Evolutionary conservation across 164 flowering plant species (phyloP), one percentile per base, ranked within the genome.

Genomic region (Macadamia tetraphylla): DNA sequence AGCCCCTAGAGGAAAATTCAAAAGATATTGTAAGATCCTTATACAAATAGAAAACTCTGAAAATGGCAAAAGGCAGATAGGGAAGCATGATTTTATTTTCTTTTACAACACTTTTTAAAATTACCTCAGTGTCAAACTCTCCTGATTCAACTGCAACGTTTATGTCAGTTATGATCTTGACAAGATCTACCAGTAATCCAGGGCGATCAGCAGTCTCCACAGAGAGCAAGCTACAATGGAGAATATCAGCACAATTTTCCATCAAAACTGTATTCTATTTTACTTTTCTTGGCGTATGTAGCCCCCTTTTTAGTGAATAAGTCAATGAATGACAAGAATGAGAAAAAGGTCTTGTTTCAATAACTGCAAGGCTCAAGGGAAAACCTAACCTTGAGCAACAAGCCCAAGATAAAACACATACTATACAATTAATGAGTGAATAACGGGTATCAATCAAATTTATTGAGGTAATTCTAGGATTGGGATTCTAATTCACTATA

Each of bases 51-150:
- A 17, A 72, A 10, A 43, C 23, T 23, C 23, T 14, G 29, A 23
- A 58, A 51, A 70, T 63, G 29, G 29, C 29, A 58, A 3, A 29
- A 35, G 42, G 18, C 11, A 7, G 17, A 35, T 35, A 12, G 9
- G 5, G 46, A 14, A 73, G 14, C 61, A 58, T 2, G 30, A 30
- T 18, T 6, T 48, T 6, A 1, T 53, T 53, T 14, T 6, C 18
- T 53, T 14, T 14, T 6, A 1, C n/a, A 10, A 49, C 18, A 5
- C 57, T 53, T 14, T 14, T 53, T 14, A 1, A 4, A 53, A 53
- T 70, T 69, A 94, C 99, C 98, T 91, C 98, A 14, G 99, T 92
- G 75, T 95, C 99, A 67, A 95, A 95, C 68, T 95, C 99, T 74
- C 99, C 99, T 3, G 98, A 95, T 70, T 84, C 83, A 58, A 95